Evolutionary conservation across 371 early-diverging fungal genomes (phyloP).

Genomic region (Umbelopsis sp.): DNA sequence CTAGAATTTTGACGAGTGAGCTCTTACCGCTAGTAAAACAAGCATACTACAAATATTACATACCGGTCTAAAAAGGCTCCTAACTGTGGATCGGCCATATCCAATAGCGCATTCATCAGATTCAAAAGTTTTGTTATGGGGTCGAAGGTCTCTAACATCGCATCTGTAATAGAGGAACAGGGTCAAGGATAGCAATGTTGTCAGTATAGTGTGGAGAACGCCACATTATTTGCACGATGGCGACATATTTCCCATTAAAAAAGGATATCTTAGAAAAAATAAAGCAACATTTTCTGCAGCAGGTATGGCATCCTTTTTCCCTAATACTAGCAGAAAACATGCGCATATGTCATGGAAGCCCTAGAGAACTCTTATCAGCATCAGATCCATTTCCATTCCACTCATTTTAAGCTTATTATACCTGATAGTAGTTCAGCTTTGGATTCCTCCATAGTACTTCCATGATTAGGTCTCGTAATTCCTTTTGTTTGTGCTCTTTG

Average conservation of each 20-base stretch:
- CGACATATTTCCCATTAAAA: constrained; percentile 4
- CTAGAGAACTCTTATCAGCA: constrained; percentile 21
- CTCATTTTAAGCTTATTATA: constrained; percentile 19
- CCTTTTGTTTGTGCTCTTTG: constrained; percentile 53
- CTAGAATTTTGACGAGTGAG: constrained; percentile 20
- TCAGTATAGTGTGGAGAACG: neutral
- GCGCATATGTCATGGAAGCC: constrained; percentile 61
- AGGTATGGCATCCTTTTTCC: constrained; percentile 55
- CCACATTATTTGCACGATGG: neutral
- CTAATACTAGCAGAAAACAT: constrained; percentile 51
- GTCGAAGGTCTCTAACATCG: constrained; percentile 56
- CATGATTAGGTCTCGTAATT: constrained; percentile 49
- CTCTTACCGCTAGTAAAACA: neutral
- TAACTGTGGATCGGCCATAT: constrained; percentile 48
- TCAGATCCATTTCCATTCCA: neutral
- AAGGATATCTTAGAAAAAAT: constrained; percentile 50
- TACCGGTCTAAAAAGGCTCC: constrained; percentile 42
- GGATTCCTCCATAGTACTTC: constrained; percentile 59
- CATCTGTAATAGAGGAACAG: constrained; percentile 36
- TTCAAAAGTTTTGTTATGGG: constrained; percentile 50
- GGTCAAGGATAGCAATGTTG: constrained; percentile 27
- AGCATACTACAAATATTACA: neutral
- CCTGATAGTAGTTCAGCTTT: constrained; percentile 52
- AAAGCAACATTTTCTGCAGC: constrained; percentile 56
- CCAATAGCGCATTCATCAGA: constrained; percentile 50